phyloP scores from a whole-genome alignment of 768 basidiomycete genomes.

The Xerocomellus chrysenteron region DNA sequence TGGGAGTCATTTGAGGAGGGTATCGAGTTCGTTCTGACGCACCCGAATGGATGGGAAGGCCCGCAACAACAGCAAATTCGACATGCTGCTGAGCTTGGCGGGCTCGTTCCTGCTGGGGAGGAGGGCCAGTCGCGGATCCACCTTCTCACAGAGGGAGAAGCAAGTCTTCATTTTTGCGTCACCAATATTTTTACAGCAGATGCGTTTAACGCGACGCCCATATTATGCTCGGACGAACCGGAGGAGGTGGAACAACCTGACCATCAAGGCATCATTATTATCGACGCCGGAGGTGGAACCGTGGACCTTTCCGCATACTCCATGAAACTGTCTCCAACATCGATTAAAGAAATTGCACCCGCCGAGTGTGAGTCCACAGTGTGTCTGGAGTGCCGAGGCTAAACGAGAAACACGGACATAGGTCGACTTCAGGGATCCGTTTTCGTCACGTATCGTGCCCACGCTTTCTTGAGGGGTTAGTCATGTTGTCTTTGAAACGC shows the following conservation, averaged over 20 bases:
- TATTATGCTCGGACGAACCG: conserved; percentile 16
- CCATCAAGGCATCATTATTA: conserved; percentile 38
- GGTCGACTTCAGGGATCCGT: conserved; percentile 42
- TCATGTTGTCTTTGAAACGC: background rate
- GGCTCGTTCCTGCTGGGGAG: conserved; percentile 43
- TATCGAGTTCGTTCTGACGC: conserved; percentile 53
- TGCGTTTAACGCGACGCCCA: conserved; percentile 6
- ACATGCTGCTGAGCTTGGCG: conserved; percentile 46
- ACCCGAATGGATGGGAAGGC: conserved; percentile 67
- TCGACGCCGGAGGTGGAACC: conserved; percentile 50
- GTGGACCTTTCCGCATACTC: conserved; percentile 41
- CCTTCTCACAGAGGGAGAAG: conserved; percentile 64
- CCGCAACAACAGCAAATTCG: conserved; percentile 56
- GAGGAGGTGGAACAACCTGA: conserved; percentile 17
- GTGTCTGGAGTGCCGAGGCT: background rate
- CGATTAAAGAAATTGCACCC: conserved; percentile 37
- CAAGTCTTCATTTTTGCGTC: conserved; percentile 52
- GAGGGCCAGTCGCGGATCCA: conserved; percentile 41
- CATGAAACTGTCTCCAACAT: conserved; percentile 38
- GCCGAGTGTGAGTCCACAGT: conserved; percentile 28
- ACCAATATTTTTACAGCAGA: conserved; percentile 42
- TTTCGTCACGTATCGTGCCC: conserved; percentile 34
- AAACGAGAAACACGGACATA: conserved; percentile 6
- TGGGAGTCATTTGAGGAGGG: conserved; percentile 42
- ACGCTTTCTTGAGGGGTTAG: conserved; percentile 33